phyloP scores from a whole-genome alignment of 441 rosid species.

The Brassica hybrid region DNA sequence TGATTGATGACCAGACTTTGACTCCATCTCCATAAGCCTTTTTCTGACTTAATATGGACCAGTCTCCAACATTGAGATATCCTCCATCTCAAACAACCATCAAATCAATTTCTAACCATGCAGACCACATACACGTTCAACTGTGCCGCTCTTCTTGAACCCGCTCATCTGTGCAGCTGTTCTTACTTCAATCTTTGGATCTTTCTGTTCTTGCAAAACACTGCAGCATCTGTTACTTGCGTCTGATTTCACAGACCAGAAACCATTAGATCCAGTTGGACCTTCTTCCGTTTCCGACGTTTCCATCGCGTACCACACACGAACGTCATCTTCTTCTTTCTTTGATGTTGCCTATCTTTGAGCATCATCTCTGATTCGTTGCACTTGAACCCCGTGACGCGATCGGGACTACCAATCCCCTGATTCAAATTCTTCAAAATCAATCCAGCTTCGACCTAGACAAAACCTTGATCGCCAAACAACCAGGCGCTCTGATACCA shows the following conservation, averaged over 20 bases:
- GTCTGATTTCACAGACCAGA: neutral
- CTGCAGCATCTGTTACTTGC: neutral
- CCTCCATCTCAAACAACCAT: neutral
- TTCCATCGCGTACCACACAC: neutral
- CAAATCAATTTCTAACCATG: neutral
- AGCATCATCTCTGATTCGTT: neutral
- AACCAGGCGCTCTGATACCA: neutral
- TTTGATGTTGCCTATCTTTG: neutral
- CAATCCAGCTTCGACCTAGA: neutral
- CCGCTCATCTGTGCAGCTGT: neutral
- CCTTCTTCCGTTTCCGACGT: neutral
- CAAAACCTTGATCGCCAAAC: neutral
- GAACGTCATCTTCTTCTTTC: neutral
- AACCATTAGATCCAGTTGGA: neutral
- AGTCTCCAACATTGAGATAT: neutral
- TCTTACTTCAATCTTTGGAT: neutral
- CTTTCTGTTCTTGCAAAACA: neutral
- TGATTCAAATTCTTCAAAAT: neutral
- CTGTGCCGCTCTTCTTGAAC: neutral
- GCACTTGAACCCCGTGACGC: neutral
- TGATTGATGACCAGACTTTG: neutral
- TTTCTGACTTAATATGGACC: neutral
- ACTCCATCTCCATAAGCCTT: neutral
- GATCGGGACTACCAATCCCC: neutral
- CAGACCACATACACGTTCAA: neutral